Conservation (phyloP, 176 grass and related monocot species). For the Alloteropsis semialata region DNA sequence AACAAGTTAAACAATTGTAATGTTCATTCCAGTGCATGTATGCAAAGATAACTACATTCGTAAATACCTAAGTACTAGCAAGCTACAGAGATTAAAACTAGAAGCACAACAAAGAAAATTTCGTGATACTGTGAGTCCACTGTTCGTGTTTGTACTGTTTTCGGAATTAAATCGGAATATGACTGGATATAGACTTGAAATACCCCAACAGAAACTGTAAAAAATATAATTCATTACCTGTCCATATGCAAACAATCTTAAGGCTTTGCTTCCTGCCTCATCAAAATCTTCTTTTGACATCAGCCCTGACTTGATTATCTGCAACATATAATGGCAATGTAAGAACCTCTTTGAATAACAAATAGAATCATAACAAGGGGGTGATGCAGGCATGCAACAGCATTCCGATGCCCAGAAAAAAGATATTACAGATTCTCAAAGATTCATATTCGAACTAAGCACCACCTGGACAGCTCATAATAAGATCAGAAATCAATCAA, state of each 20-base stretch:
- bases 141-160: not conserved
- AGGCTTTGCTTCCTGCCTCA: slow-evolving; percentile 79
- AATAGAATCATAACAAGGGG: not conserved
- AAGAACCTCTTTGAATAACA: not conserved
- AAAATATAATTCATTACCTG: slow-evolving; percentile 39
- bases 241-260: slow-evolving; percentile 85
- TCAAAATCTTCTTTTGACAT: slow-evolving; percentile 91
- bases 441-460: not conserved
- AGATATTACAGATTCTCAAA: not conserved
- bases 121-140: not conserved
- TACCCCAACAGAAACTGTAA: slow-evolving; percentile 11
- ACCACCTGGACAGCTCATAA: not conserved
- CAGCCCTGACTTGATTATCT: slow-evolving; percentile 75
- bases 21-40: not conserved
- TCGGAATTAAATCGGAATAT: not conserved
- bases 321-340: slow-evolving; percentile 29
- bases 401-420: not conserved
- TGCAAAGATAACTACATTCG: not conserved
- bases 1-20: not conserved
- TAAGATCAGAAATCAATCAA: not conserved
- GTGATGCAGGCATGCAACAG: not conserved
- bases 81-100: not conserved
- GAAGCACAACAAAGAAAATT: not conserved
- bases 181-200: not conserved
- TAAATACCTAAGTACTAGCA: not conserved